Evolutionary conservation across 768 basidiomycete species (phyloP), one percentile per base, ranked within the genome.

Genomic region (Dioszegia crocea): DNA sequence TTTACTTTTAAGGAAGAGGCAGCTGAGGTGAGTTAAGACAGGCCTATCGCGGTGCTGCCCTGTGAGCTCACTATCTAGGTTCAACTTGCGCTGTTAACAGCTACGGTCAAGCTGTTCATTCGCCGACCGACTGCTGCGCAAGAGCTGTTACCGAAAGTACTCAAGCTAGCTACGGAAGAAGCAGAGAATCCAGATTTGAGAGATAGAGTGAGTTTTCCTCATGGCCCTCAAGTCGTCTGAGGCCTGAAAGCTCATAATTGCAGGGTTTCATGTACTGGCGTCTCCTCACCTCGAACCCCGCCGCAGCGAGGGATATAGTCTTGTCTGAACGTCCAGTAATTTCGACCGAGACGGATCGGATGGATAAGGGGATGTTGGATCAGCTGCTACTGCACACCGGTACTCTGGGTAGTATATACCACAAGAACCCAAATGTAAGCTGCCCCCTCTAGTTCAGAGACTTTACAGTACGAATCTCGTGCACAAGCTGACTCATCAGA

Each of bases 201-300:
- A 31, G 96, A 99, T 77, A 82, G 96, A 61, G 77, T 78, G 59
- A 63, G 74, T 71, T 9, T 2, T 21, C 9, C n/a, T n/a, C n/a
- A n/a, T 55, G 33, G 14, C 49, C 17, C 27, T 40, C 11, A 14
- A 29, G 27, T 30, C 16, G 11, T 21, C 27, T 6, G 3, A 10
- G 12, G 26, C 21, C 24, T 21, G 27, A 33, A 8, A 48, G 47
- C 43, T 63, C 1, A 57, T 26, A 12, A 9, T 5, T 46, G 23
- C 49, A 78, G 77, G 96, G 96, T 2, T 98, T 93, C 80, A 98
- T 99, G 88, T 99, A 98, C 79, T 99, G 96, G 96, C 86, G 96
- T 38, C 82, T 99, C 79, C 83, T 98, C 44, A 93, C 94, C 9
- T 87, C 91, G 68, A 91, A 96, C 73, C 91, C 93, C 1, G 79